Conservation (phyloP, 139 green algal species). For the Chlorella ohadii region DNA sequence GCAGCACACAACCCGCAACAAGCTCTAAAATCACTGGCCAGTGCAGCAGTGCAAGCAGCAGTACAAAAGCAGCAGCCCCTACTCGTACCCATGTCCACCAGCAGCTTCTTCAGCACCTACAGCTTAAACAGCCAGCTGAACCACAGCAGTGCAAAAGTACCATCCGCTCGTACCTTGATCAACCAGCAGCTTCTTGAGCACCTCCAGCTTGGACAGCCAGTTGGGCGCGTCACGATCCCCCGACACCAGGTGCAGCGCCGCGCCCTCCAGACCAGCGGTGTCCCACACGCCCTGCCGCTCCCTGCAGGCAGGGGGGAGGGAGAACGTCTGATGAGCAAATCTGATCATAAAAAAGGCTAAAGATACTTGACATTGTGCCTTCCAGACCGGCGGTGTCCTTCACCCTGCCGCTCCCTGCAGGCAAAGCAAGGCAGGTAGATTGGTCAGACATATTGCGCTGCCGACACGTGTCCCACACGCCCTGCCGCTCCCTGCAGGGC, state of each 20-base stretch:
- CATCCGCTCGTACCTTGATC: slow-evolving; percentile 48
- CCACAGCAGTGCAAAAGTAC: neutral
- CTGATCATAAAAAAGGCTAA: too few relatives aligned
- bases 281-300: slow-evolving; percentile 74
- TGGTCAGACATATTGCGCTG: too few relatives aligned
- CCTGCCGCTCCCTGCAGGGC: too few relatives aligned
- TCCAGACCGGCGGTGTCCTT: slow-evolving; percentile 60
- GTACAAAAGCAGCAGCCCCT: neutral
- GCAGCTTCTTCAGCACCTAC: slow-evolving; percentile 67
- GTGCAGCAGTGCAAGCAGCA: too few relatives aligned
- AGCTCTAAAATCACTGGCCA: too few relatives aligned
- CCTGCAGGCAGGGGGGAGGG: neutral
- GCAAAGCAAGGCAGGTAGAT: too few relatives aligned
- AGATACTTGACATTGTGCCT: too few relatives aligned
- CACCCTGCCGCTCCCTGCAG: too few relatives aligned
- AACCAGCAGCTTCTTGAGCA: slow-evolving; percentile 83
- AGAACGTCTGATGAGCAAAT: too few relatives aligned
- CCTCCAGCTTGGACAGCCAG: slow-evolving; percentile 50
- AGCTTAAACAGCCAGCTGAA: slow-evolving; percentile 65
- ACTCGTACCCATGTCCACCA: slow-evolving; percentile 80
- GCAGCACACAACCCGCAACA: neutral
- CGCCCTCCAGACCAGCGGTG: slow-evolving; percentile 66
- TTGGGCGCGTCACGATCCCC: slow-evolving; percentile 68
- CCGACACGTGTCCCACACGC: too few relatives aligned
- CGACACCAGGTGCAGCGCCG: slow-evolving; percentile 64